phyloP scores from a whole-genome alignment of 768 basidiomycete species.

The Dacryopinax spathularia region DNA sequence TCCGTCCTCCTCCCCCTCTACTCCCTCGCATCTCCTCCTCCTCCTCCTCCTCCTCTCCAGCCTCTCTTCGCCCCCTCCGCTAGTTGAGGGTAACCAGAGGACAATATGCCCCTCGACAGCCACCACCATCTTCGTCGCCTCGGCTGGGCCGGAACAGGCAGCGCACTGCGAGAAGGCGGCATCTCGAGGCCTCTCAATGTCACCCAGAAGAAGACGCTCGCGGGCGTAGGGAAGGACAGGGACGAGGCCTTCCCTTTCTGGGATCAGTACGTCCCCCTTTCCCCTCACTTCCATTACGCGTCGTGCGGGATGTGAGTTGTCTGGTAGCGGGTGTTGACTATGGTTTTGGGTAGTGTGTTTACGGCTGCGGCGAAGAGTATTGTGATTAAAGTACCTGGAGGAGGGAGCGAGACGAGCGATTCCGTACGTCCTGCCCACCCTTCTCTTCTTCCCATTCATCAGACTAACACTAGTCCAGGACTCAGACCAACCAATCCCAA shows the following conservation, averaged over 20 bases:
- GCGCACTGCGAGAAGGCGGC: slow-evolving; percentile 70
- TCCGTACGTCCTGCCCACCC: background rate
- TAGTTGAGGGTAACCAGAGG: too few relatives aligned
- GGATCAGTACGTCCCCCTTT: slow-evolving; percentile 70
- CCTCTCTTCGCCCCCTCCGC: background rate
- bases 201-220: slow-evolving; percentile 70
- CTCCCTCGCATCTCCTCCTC: background rate
- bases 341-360: slow-evolving; percentile 44
- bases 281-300: background rate
- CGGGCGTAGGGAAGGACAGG: slow-evolving; percentile 80
- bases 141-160: slow-evolving; percentile 81
- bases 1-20: background rate
- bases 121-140: slow-evolving; percentile 60
- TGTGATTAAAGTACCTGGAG: slow-evolving; percentile 46
- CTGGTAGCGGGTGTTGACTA: background rate
- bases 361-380: slow-evolving; percentile 72
- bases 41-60: background rate
- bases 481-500: slow-evolving; percentile 4
- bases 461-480: background rate
- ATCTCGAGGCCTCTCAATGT: slow-evolving; percentile 62
- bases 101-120: slow-evolving; percentile 38
- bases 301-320: too few relatives aligned
- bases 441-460: background rate
- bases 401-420: slow-evolving; percentile 13
- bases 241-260: slow-evolving; percentile 96